These are phyloP conservation scores for Cucurbita argyrosperma DNA, from an alignment of 306 rosid species.

Conservation along the genomic window DNA sequence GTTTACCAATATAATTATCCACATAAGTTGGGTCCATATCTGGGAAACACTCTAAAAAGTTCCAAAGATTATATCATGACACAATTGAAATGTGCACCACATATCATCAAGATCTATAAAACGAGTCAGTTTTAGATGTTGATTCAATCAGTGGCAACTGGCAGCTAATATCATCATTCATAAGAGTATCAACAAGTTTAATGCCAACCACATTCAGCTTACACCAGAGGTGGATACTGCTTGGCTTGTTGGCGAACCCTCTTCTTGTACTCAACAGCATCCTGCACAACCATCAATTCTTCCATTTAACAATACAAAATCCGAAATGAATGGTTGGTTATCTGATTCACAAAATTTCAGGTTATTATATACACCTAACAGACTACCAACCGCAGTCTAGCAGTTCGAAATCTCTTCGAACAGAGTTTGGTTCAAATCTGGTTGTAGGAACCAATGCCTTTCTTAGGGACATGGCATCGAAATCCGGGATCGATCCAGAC, in stretches of 20 bases:
- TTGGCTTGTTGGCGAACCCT: conserved; percentile 83
- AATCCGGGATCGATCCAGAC: background rate
- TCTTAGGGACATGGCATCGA: background rate
- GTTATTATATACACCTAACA: background rate
- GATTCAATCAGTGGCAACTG: conserved; percentile 21
- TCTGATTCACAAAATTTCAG: background rate
- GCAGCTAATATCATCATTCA: conserved; percentile 18
- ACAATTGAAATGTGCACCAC: conserved; percentile 7
- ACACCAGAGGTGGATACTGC: conserved; percentile 75
- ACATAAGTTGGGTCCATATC: conserved; percentile 1
- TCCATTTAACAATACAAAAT: conserved; percentile 3
- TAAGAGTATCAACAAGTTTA: conserved; percentile 9
- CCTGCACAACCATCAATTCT: conserved; percentile 32
- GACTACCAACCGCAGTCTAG: background rate
- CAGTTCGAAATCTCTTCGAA: background rate
- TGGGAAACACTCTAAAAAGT: background rate
- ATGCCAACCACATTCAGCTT: conserved; percentile 15
- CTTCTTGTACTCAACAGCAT: conserved; percentile 60
- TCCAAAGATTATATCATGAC: background rate
- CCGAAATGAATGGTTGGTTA: background rate
- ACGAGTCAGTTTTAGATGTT: conserved; percentile 10
- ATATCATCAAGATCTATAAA: conserved; percentile 4
- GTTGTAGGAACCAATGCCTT: background rate
- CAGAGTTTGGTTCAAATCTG: background rate
- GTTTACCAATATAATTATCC: background rate